Evolutionary conservation across 495 filamentous ascomycete species (phyloP).

Genomic region (Acidiella bohemica): DNA sequence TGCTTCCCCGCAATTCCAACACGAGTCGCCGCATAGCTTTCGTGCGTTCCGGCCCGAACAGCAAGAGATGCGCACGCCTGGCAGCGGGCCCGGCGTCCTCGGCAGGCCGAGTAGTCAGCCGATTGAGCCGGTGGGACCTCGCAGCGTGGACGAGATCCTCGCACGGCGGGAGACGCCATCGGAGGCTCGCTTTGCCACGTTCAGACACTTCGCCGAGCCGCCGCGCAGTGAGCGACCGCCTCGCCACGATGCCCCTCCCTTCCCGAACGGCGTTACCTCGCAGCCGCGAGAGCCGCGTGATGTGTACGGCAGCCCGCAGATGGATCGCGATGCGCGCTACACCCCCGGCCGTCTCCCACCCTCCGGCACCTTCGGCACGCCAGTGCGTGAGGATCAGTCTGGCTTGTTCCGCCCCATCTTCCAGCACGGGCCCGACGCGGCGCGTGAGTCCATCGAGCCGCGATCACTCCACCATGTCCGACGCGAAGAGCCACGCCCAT

Average conservation of each 20-base stretch:
- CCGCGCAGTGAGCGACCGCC: constrained; percentile 1
- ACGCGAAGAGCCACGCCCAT: constrained; percentile 8
- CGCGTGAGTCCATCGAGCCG: constrained; percentile 11
- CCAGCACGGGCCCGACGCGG: constrained; percentile 4
- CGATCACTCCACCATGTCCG: constrained; percentile 7
- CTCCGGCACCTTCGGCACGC: constrained; percentile 5
- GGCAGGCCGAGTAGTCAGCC: constrained; percentile 20
- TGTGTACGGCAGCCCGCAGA: constrained; percentile 9
- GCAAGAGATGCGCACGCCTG: background rate
- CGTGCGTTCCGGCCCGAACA: constrained; percentile 9
- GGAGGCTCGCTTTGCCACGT: constrained; percentile 7
- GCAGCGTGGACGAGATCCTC: constrained; percentile 1
- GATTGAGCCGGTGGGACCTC: constrained; percentile 1
- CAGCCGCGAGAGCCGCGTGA: constrained; percentile 6
- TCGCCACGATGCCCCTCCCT: constrained; percentile 9
- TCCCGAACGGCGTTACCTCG: constrained; percentile 9
- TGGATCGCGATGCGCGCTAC: constrained; percentile 6
- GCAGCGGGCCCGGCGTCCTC: constrained; percentile 1
- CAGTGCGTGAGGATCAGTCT: constrained; percentile 14
- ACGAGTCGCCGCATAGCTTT: constrained; percentile 14
- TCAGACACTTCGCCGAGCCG: constrained; percentile 15
- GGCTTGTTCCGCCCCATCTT: constrained; percentile 11
- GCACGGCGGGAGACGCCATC: constrained; percentile 3
- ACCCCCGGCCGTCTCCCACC: constrained; percentile 1
- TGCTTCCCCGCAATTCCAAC: constrained; percentile 5